A percentile compares a stretch with the other conserved stretches of the same genome.
Conservation (phyloP, 495 filamentous ascomycete species). For the Penicillium malachiteum region DNA sequence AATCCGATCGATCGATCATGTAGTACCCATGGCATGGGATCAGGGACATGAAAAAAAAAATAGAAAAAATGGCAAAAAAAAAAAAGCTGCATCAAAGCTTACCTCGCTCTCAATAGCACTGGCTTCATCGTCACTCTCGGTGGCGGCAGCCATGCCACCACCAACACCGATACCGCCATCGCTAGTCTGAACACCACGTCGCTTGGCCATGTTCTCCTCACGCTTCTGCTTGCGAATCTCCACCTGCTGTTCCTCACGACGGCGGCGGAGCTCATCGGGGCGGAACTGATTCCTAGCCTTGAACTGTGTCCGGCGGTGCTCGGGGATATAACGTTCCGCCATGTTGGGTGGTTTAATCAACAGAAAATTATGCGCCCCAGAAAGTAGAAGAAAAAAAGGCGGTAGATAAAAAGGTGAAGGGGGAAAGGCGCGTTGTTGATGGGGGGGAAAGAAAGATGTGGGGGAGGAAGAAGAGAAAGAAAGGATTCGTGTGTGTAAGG, state of each 20-base stretch:
- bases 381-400: slow-evolving; percentile 18
- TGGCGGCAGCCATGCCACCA: slow-evolving; percentile 78
- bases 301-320: slow-evolving; percentile 98
- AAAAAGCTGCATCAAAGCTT: slow-evolving; percentile 40
- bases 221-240: slow-evolving; percentile 98
- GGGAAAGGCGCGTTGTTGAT: slow-evolving; percentile 23
- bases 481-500: slow-evolving; percentile 32
- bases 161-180: slow-evolving; percentile 75
- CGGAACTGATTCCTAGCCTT: slow-evolving; percentile 99
- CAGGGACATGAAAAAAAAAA: slow-evolving; percentile 11
- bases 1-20: too few species aligned
- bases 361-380: slow-evolving; percentile 35
- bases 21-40: not conserved
- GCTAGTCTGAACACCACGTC: slow-evolving; percentile 83
- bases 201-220: slow-evolving; percentile 97
- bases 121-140: slow-evolving; percentile 96
- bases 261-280: slow-evolving; percentile 96
- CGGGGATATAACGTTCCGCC: slow-evolving; percentile 98
- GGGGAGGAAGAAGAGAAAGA: slow-evolving; percentile 32
- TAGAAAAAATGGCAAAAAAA: slow-evolving; percentile 11
- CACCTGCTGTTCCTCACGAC: slow-evolving; percentile 97
- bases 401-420: slow-evolving; percentile 8
- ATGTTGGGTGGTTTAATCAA: slow-evolving; percentile 59
- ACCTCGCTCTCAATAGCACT: slow-evolving; percentile 95
- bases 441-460: slow-evolving; percentile 19